Conservation (phyloP, 2,329 filamentous ascomycete genomes). For the Xylariaceae sp. region DNA sequence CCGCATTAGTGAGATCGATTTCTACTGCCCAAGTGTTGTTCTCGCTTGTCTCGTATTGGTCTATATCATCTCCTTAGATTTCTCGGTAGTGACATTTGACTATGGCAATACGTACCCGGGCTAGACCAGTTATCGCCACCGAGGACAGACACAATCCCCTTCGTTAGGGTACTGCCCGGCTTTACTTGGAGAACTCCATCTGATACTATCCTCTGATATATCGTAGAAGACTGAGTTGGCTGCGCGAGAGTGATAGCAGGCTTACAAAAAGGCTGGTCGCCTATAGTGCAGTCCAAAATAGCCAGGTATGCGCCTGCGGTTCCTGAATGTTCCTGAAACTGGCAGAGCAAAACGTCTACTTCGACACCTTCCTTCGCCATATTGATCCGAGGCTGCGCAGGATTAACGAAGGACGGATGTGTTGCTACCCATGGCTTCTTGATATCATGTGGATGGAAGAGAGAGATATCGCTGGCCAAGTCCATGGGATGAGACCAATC, state of each 20-base stretch:
- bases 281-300: slow-evolving; percentile 7
- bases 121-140: too few relatives aligned
- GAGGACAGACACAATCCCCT: too few relatives aligned
- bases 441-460: neutral
- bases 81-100: too few relatives aligned
- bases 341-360: slow-evolving; percentile 2
- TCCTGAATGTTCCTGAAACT: neutral
- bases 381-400: neutral
- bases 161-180: too few relatives aligned
- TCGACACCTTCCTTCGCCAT: slow-evolving; percentile 4
- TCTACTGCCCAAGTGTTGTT: neutral
- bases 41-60: too few relatives aligned
- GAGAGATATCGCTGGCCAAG: neutral
- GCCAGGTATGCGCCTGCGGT: neutral
- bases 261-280: slow-evolving; percentile 4
- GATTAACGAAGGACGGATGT: neutral
- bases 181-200: too few relatives aligned
- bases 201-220: neutral
- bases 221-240: neutral
- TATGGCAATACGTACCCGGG: too few relatives aligned
- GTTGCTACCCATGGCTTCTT: slow-evolving; percentile 3
- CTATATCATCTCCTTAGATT: too few relatives aligned
- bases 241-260: neutral
- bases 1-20: neutral
- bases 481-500: neutral